A percentile compares a stretch with the other conserved stretches of the same genome.
Evolutionary conservation across 257 asterid species (phyloP).

Genomic region (Jaltomata sinuosa): DNA sequence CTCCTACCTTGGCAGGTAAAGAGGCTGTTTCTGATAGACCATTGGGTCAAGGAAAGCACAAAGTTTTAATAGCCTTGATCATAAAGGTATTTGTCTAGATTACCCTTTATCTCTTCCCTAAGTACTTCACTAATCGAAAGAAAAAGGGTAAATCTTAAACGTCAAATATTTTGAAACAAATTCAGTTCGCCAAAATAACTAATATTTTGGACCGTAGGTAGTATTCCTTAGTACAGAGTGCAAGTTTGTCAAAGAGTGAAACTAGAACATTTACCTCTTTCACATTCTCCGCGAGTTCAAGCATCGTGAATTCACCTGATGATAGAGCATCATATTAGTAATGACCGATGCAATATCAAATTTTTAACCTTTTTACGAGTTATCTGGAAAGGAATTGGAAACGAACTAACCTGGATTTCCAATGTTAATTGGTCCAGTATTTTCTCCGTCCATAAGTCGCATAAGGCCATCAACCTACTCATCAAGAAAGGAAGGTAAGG

Average conservation of each 20-base stretch:
- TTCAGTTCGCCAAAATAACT: not conserved
- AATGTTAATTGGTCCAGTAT: slow-evolving; percentile 60
- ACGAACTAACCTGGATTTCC: slow-evolving; percentile 48
- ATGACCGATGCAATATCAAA: not conserved
- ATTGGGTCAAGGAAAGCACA: too few species aligned
- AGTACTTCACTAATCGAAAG: not conserved
- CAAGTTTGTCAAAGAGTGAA: not conserved
- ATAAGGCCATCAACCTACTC: slow-evolving; percentile 44
- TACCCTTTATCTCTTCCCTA: not conserved
- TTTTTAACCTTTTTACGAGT: not conserved
- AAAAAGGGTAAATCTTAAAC: not conserved
- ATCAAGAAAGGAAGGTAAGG: slow-evolving; percentile 2
- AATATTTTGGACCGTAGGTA: not conserved
- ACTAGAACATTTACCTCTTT: slow-evolving; percentile 26
- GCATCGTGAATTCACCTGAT: slow-evolving; percentile 56
- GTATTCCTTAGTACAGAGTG: not conserved
- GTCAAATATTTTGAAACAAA: not conserved
- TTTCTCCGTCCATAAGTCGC: slow-evolving; percentile 42
- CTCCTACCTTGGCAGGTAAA: too few species aligned
- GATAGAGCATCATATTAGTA: not conserved
- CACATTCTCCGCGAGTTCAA: slow-evolving; percentile 55
- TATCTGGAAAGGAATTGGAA: not conserved
- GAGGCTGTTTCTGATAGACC: too few species aligned
- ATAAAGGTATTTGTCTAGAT: not conserved
- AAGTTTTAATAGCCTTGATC: not conserved